Percentiles rank a stretch among this genome's conserved stretches.
Conservation (phyloP, 768 basidiomycete species). For the Mycena leptocephala region DNA sequence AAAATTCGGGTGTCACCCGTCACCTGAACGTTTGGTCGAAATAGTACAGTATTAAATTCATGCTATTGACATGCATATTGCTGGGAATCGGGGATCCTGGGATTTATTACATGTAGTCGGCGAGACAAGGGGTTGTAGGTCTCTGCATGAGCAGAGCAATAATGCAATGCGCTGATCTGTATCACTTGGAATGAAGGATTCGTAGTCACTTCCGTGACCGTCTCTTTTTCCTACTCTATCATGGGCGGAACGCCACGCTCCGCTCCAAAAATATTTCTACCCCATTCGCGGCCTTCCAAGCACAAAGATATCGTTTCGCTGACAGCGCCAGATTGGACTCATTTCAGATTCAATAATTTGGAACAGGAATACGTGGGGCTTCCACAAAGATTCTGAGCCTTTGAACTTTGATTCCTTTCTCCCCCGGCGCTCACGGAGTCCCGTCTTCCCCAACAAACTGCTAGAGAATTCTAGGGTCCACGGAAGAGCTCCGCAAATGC, state of each 20-base stretch:
- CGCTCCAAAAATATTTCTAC: neutral
- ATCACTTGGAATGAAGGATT: neutral
- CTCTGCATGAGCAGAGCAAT: neutral
- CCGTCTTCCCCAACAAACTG: neutral
- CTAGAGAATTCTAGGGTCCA: neutral
- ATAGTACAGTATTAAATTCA: neutral
- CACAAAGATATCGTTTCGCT: neutral
- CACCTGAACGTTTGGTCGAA: no score
- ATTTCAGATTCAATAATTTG: neutral
- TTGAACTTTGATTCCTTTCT: neutral
- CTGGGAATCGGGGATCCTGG: neutral
- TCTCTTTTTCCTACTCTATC: neutral
- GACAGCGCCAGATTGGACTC: neutral
- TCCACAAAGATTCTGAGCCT: neutral
- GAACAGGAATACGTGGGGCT: neutral
- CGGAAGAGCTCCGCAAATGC: neutral
- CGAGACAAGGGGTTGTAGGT: no score
- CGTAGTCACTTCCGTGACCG: neutral
- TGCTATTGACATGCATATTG: neutral
- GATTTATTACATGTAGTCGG: no score
- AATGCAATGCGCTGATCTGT: neutral
- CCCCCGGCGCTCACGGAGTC: neutral
- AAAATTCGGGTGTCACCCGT: no score
- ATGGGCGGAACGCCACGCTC: neutral
- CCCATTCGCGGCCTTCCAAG: neutral